These are phyloP conservation scores for Ascochyta lentis DNA, from an alignment of 2,329 filamentous ascomycete genomes.

Conservation along the genomic window DNA sequence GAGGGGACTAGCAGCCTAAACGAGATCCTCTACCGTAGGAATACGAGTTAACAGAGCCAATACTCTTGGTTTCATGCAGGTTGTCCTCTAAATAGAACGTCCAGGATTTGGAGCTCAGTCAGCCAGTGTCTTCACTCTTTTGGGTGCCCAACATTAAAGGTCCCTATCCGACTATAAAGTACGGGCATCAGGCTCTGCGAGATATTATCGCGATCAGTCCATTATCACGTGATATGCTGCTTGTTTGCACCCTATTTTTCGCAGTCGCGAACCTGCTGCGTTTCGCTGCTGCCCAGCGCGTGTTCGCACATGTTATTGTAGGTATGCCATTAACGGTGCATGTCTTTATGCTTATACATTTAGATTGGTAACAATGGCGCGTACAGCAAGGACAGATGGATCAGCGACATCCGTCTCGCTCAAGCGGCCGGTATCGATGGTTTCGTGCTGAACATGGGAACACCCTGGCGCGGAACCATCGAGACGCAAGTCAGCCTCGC, in stretches of 20 bases:
- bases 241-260: neutral
- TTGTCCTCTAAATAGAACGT: no score
- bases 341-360: neutral
- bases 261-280: conserved; percentile 2
- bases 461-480: conserved; percentile 23
- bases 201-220: neutral
- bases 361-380: conserved; percentile 16
- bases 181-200: no score
- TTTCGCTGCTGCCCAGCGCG: conserved; percentile 9
- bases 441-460: conserved; percentile 42
- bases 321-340: conserved; percentile 7
- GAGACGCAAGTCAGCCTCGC: conserved; percentile 21
- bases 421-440: conserved; percentile 43
- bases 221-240: neutral
- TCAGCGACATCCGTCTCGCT: conserved; percentile 17
- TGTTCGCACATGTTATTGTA: conserved; percentile 41
- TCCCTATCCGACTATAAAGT: no score
- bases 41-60: no score
- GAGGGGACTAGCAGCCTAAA: no score
- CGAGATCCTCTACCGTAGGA: no score
- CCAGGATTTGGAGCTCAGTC: no score
- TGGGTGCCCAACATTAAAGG: no score
- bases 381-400: conserved; percentile 37
- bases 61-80: no score
- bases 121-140: no score